Conservation (phyloP, 768 basidiomycete genomes). For the Pleurotus tuoliensis region DNA sequence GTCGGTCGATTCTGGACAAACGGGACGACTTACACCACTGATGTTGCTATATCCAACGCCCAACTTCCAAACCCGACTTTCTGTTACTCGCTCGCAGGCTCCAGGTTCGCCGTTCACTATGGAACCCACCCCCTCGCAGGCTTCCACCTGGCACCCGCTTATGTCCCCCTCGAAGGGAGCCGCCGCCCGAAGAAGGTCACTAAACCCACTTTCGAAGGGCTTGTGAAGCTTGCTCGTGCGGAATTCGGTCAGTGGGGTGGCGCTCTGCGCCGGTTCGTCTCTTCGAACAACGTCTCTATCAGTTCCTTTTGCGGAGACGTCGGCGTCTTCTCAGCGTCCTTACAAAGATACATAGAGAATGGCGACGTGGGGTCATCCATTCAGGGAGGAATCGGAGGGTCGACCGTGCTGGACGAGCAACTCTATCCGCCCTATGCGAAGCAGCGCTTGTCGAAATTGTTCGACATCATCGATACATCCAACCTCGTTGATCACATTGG, state of each 20-base stretch:
- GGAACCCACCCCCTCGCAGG: conserved; percentile 25
- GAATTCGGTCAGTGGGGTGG: conserved; percentile 27
- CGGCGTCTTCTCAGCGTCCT: conserved; percentile 23
- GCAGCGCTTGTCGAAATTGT: conserved; percentile 15
- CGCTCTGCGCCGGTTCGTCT: conserved; percentile 16
- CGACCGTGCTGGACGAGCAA: conserved; percentile 20
- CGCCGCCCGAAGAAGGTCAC: background rate
- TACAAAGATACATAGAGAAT: conserved; percentile 9
- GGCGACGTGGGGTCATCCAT: conserved; percentile 14
- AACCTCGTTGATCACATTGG: conserved; percentile 36
- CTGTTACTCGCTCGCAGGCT: conserved; percentile 25
- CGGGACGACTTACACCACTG: conserved; percentile 22
- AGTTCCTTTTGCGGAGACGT: conserved; percentile 25
- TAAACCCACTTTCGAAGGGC: conserved; percentile 7
- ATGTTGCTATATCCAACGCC: conserved; percentile 14
- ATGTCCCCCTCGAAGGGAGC: conserved; percentile 11
- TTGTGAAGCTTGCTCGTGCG: conserved; percentile 18
- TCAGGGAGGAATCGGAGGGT: conserved; percentile 20
- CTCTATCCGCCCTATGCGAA: conserved; percentile 15
- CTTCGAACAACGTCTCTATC: conserved; percentile 14
- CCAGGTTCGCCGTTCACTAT: conserved; percentile 29
- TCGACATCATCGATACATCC: conserved; percentile 39
- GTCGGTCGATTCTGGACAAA: conserved; percentile 26
- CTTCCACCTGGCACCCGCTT: conserved; percentile 28
- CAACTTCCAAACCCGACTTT: conserved; percentile 32